Evolutionary conservation across 2,329 filamentous ascomycete species (phyloP).

Genomic region (Aspergillus jensenii): DNA sequence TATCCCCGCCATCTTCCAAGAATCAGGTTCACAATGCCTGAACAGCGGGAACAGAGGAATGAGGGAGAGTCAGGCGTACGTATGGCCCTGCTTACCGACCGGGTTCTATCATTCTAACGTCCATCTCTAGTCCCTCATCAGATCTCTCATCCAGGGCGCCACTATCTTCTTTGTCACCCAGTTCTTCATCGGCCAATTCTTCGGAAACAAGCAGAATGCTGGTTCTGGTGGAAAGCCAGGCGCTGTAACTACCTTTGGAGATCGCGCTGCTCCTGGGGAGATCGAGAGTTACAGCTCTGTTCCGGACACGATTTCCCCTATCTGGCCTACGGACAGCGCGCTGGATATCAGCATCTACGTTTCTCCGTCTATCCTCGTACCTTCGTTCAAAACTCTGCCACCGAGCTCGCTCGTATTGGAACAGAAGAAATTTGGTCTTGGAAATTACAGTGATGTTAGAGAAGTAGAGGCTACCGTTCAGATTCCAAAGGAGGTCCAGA

Average conservation of each 20-base stretch:
- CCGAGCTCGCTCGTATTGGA: constrained; percentile 71
- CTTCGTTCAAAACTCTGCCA: constrained; percentile 61
- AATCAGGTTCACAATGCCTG: constrained; percentile 35
- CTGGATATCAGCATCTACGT: constrained; percentile 85
- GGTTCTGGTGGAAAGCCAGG: constrained; percentile 22
- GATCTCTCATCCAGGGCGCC: constrained; percentile 54
- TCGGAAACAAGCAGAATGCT: constrained; percentile 39
- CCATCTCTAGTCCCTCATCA: constrained; percentile 39
- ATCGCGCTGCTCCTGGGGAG: constrained; percentile 57
- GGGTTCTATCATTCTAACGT: constrained; percentile 21
- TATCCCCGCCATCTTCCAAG: constrained; percentile 12
- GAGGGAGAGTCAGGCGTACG: constrained; percentile 33
- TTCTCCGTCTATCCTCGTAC: constrained; percentile 70
- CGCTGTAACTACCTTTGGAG: constrained; percentile 62
- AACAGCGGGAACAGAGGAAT: constrained; percentile 38
- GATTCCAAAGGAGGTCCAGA: constrained; percentile 76
- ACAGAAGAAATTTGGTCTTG: constrained; percentile 77
- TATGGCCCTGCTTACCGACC: constrained; percentile 11
- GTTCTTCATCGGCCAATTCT: constrained; percentile 57
- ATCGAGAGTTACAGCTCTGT: constrained; percentile 47
- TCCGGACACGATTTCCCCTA: constrained; percentile 73
- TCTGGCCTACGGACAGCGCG: constrained; percentile 78
- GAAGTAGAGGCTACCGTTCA: constrained; percentile 73
- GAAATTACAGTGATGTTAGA: constrained; percentile 76
- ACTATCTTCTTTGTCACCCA: constrained; percentile 61